These are phyloP conservation scores for Ramularia endophylla DNA, from an alignment of 2,329 filamentous ascomycete species.

Conservation along the genomic window DNA sequence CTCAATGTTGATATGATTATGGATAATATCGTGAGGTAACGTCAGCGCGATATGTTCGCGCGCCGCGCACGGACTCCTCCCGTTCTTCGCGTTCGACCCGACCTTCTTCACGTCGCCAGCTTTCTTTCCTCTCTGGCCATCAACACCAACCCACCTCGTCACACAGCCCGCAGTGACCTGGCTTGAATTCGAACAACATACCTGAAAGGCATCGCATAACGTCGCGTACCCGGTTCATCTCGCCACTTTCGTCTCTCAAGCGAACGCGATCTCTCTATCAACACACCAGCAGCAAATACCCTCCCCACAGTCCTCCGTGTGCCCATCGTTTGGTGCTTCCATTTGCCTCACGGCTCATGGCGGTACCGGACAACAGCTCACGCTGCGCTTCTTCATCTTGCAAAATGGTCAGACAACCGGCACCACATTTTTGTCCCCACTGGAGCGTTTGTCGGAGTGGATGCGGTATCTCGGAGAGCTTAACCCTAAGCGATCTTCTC, in stretches of 20 bases:
- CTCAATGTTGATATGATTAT: too few relatives aligned
- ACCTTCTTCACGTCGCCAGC: not conserved
- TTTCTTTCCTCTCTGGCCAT: too few relatives aligned
- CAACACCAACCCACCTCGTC: conserved; percentile 11
- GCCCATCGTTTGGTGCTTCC: conserved; percentile 64
- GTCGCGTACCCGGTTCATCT: conserved; percentile 16
- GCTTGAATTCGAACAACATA: not conserved
- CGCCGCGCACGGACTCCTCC: too few relatives aligned
- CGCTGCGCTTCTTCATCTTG: conserved; percentile 17
- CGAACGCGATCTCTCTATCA: conserved; percentile 31
- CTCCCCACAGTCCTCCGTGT: conserved; percentile 74
- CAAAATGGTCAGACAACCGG: conserved; percentile 23
- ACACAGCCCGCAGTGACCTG: conserved; percentile 1
- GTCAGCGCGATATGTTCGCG: too few relatives aligned
- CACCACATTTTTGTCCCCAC: conserved; percentile 46
- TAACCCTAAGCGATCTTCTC: conserved; percentile 84
- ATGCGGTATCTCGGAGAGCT: conserved; percentile 58
- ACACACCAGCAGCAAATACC: conserved; percentile 55
- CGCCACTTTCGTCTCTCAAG: conserved; percentile 10
- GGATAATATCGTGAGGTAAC: too few relatives aligned
- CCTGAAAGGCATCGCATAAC: conserved; percentile 12
- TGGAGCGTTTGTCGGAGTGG: conserved; percentile 27
- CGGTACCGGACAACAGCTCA: conserved; percentile 26
- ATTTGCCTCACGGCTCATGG: conserved; percentile 21
- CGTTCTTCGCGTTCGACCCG: not conserved